Conservation (phyloP, 441 rosid genomes). For the Gossypium aridum region DNA sequence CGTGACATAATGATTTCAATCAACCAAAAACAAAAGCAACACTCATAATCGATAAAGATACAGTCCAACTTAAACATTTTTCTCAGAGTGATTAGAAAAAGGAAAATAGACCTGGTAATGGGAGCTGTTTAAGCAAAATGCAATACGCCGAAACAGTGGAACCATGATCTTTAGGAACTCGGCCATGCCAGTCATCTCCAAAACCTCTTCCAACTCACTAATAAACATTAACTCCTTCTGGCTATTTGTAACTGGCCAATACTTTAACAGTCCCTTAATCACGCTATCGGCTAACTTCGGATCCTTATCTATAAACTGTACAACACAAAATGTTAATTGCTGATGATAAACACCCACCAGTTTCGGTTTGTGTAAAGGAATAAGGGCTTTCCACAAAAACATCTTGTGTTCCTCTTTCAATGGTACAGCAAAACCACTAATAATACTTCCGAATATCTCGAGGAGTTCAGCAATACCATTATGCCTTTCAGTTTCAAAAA, state of each 20-base stretch:
- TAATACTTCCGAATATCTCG: slow-evolving; percentile 75
- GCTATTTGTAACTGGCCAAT: slow-evolving; percentile 77
- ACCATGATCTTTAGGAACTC: slow-evolving; percentile 62
- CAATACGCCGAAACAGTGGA: slow-evolving; percentile 61
- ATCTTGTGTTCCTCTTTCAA: slow-evolving; percentile 67
- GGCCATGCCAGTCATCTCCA: slow-evolving; percentile 52
- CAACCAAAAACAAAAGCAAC: neutral
- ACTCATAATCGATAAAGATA: neutral
- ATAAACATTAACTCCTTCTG: slow-evolving; percentile 78
- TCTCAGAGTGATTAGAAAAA: neutral
- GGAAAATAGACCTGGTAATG: slow-evolving; percentile 54
- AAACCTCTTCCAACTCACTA: slow-evolving; percentile 71
- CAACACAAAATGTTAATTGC: slow-evolving; percentile 58
- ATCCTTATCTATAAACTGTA: slow-evolving; percentile 70
- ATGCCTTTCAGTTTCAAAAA: slow-evolving; percentile 65
- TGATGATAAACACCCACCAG: slow-evolving; percentile 62
- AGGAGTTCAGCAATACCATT: slow-evolving; percentile 69
- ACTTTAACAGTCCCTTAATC: slow-evolving; percentile 59
- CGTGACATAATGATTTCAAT: neutral
- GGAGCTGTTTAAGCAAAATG: slow-evolving; percentile 57
- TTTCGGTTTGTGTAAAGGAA: slow-evolving; percentile 77
- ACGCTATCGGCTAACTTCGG: slow-evolving; percentile 44
- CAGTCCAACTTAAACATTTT: neutral
- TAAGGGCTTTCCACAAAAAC: slow-evolving; percentile 53
- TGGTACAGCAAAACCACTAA: slow-evolving; percentile 72